These are phyloP conservation scores for Rachicladosporium sp. DNA, from an alignment of 2,329 filamentous ascomycete genomes.

Conservation along the genomic window DNA sequence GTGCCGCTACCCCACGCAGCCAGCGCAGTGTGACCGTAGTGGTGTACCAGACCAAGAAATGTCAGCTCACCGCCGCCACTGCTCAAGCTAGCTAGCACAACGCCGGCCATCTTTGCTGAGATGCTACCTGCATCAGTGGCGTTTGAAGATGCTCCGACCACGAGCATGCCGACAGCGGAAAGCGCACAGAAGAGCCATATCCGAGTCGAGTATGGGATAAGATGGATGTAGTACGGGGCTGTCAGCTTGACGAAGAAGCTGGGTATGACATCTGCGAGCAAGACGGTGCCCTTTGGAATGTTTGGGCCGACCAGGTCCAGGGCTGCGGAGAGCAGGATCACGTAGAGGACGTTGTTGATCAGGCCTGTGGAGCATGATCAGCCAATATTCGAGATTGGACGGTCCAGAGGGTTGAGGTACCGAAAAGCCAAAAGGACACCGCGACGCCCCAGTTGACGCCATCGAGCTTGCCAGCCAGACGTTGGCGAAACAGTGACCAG, in stretches of 20 bases:
- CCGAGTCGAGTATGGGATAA: slow-evolving; percentile 65
- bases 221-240: slow-evolving; percentile 88
- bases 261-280: slow-evolving; percentile 84
- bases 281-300: slow-evolving; percentile 81
- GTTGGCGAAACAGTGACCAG: slow-evolving; percentile 60
- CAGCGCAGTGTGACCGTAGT: slow-evolving; percentile 75
- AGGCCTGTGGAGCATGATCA: slow-evolving; percentile 44
- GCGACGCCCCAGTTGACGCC: slow-evolving; percentile 61
- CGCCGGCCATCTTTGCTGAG: slow-evolving; percentile 68
- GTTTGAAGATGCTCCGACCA: slow-evolving; percentile 66
- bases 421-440: slow-evolving; percentile 85
- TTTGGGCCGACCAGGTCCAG: slow-evolving; percentile 82
- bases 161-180: slow-evolving; percentile 75
- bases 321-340: slow-evolving; percentile 88
- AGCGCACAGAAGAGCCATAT: slow-evolving; percentile 62
- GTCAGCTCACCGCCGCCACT: slow-evolving; percentile 81
- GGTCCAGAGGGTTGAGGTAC: slow-evolving; percentile 34
- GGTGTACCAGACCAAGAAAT: slow-evolving; percentile 84
- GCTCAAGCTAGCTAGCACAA: slow-evolving; percentile 72
- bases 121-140: slow-evolving; percentile 34
- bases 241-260: slow-evolving; percentile 79
- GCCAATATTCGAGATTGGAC: not conserved
- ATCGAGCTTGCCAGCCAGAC: slow-evolving; percentile 50
- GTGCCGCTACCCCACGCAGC: slow-evolving; percentile 90
- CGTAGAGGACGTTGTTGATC: slow-evolving; percentile 96